Base-by-base conservation (phyloP, 768 basidiomycete genomes). In the Myochromella boudieri region DNA sequence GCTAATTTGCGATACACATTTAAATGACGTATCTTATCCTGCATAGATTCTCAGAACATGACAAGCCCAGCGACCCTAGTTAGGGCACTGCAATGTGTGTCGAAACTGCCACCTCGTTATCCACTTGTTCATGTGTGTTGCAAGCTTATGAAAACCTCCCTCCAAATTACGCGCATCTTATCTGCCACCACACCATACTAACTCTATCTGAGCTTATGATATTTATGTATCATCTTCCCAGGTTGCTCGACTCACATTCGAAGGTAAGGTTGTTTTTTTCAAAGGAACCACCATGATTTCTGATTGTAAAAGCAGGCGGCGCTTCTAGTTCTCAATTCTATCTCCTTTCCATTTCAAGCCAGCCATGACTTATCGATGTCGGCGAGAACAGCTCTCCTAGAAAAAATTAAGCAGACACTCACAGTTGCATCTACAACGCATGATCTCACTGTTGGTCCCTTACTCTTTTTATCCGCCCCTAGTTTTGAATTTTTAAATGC, bases 301-400 rank as follows among this genome's bases (percentile, higher is more conserved):
- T 29, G 24, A 37, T 33, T 25, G 2, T 28, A 24, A 6, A 11
- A 20, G 28, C 49, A 86, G 86, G 71, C 72, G 27, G 70, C 76
- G 1, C 68, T 89, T 12, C 71, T 91, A 9, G 77, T 87, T 21
- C 63, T 90, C 36, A 82, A 78, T 58, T 85, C 83, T 2, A 69
- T 90, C 22, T 82, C 81, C 18, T 85, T 81, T 56, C 80, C 81
- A 2, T 84, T 90, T 49, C 85, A 88, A 60, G 62, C 68, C 10
- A 59, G 67, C 15, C 60, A 74, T 1, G 60, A 68, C 31, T 55
- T 84, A 24, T 58, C 63, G 9, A 54, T 54, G 8, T 58, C 68
- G 9, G 70, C 65, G 38, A 76, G 67, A 58, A 71, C 60, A 24
- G 64, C 64, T 9, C 59, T 82, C 33, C 60, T 87, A 5, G 77